phyloP scores from a whole-genome alignment of 2,329 filamentous ascomycete genomes.

The Penicillium sp. region DNA sequence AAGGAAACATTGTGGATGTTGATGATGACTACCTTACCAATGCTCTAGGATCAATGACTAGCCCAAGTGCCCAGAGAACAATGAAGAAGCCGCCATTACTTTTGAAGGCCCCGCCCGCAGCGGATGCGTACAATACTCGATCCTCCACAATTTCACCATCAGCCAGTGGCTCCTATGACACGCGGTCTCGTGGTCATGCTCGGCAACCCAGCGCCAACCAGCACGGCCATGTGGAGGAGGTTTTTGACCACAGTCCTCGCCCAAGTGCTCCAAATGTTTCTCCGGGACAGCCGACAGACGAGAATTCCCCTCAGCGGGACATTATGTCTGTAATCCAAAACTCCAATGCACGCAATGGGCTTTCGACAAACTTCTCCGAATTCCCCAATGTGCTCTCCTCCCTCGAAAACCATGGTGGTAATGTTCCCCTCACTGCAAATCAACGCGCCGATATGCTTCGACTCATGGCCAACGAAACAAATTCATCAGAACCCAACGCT shows the following conservation, averaged over 20 bases:
- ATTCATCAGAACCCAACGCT: conserved; percentile 41
- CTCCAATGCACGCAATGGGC: conserved; percentile 45
- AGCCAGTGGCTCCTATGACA: conserved; percentile 34
- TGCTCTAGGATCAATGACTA: conserved; percentile 38
- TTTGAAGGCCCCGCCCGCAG: conserved; percentile 45
- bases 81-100: conserved; percentile 50
- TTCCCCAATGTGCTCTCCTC: conserved; percentile 49
- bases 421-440: conserved; percentile 45
- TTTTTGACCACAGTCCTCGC: conserved; percentile 43
- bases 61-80: conserved; percentile 40
- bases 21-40: conserved; percentile 51
- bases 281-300: conserved; percentile 22
- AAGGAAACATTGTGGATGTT: conserved; percentile 63
- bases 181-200: conserved; percentile 28
- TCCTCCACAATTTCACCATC: conserved; percentile 42
- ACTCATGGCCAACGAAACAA: conserved; percentile 49
- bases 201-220: conserved; percentile 35
- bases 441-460: conserved; percentile 51
- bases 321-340: conserved; percentile 52
- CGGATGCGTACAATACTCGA: conserved; percentile 27
- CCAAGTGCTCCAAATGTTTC: conserved; percentile 23
- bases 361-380: conserved; percentile 41
- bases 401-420: conserved; percentile 46
- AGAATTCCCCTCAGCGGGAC: conserved; percentile 40
- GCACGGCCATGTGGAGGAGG: conserved; percentile 45